Evolutionary conservation across 176 grass and related monocot species (phyloP), one percentile per base, ranked within the genome.

Genomic region (Typha latifolia): DNA sequence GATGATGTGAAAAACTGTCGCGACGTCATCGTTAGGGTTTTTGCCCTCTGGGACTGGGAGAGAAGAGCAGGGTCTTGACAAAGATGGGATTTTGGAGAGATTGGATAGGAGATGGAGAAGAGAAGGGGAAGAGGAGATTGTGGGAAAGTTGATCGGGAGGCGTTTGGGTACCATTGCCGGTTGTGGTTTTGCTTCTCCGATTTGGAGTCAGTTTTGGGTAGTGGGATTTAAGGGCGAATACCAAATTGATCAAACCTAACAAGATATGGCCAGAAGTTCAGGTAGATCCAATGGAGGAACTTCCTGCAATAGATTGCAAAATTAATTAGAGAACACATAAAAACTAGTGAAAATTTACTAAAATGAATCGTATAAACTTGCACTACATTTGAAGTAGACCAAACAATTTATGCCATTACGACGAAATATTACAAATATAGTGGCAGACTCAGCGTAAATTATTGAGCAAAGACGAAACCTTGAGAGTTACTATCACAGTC

Each of bases 181-280:
- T 37, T 37, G 34, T 4, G 34, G 34, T 37, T 37, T 37, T 37
- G 7, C 34, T 37, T 37, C 34, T 37, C 7, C 7, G 34, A 2
- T 37, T 37, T 37, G 34, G 34, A 7, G 34, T 37, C 34, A 7
- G 34, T 37, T 4, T 37, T 4, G 4, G 34, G 34, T 37, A 37
- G 34, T 37, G 34, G 34, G 34, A 0, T 37, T 37, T 37, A 37
- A 4, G 34, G 34, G 4, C 34, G 34, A 64, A 96, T 64, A 67
- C 87, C 84, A 72, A 96, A 70, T 78, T 96, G 87, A 71, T 96
- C 85, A 74, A 96, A 72, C 52, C 55, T 72, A 51, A 91, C 80
- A 16, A 96, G 71, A 86, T 84, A 77, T 79, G 77, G 0, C 77
- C 74, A 96, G 48, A 80, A 91, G 84, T 72, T 91, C 84, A 74